Conservation (phyloP, 257 asterid species). For the Solanum gracilifrons region DNA sequence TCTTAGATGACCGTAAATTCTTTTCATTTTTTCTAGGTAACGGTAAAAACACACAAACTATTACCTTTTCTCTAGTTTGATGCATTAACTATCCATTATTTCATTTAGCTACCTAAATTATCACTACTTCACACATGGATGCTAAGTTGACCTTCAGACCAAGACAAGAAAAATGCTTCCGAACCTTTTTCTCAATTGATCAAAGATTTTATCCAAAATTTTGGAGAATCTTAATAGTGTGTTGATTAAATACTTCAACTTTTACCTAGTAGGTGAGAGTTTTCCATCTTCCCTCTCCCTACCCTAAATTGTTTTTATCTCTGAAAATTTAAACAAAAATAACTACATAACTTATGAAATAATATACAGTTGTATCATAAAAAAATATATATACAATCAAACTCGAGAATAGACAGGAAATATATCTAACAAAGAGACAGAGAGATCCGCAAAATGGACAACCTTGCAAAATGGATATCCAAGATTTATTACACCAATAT, state of each 20-base stretch:
- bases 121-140: background rate
- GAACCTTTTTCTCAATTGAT: background rate
- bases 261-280: no score
- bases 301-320: background rate
- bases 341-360: background rate
- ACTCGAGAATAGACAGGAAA: background rate
- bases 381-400: background rate
- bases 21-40: background rate
- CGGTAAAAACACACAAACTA: background rate
- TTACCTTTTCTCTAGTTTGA: background rate
- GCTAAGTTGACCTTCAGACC: background rate
- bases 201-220: background rate
- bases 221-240: no score
- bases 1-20: rapidly evolving
- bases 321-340: background rate
- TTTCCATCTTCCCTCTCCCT: background rate
- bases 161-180: background rate
- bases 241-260: no score
- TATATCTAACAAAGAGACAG: background rate
- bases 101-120: background rate
- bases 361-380: background rate
- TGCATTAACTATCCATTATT: background rate
- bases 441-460: background rate
- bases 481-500: background rate
- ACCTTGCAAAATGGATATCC: background rate